Base-by-base conservation (phyloP, 495 filamentous ascomycete genomes). In the Amphirosellinia nigrospora region DNA sequence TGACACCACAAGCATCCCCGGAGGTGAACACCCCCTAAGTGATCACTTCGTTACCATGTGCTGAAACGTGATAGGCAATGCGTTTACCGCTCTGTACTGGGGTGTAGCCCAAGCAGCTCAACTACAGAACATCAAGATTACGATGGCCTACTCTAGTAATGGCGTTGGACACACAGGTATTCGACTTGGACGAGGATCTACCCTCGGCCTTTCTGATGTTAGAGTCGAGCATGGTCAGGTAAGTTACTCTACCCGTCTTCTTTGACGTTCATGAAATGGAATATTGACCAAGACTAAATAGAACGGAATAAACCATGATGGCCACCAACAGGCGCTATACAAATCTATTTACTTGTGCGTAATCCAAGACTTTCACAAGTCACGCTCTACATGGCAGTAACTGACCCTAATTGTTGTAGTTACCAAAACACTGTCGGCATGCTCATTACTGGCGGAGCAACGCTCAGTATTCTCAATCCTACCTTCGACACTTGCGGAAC, bases 301-400 rank as follows among this genome's bases (percentile, higher is more conserved):
- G 77, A 82, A 81, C 26, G 82, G 87, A 26, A 85, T 87, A 52
- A 84, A 83, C 71, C 71, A 91, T 52, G 86, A 90, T 59, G 92
- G 79, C 3, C 80, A 92, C 69, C 91, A 93, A 75, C 92, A 93
- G 72, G 92, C 89, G 60, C 87, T 89, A 0, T 91, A 89, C 79
- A 89, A 90, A 59, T 88, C 89, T 72, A 78, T 94, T 34, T 84
- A 82, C 41, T 89, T 93, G 43, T 46, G 43, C 19, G 43, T n/a
- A 46, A n/a, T 7, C 36, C 11, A 10, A 39, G 11, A 39, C 4
- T 10, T 10, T 7, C 36, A 39, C 36, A 39, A 45, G 21, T 8
- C 43, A 46, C 19, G 16, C 16, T 1, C 15, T 8, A 16, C 19
- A 46, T 19, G 13, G 43, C 43, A 8, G 16, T 46, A 21, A 46